Conservation (phyloP, 129 eudicot species). For the Lactuca saligna region DNA sequence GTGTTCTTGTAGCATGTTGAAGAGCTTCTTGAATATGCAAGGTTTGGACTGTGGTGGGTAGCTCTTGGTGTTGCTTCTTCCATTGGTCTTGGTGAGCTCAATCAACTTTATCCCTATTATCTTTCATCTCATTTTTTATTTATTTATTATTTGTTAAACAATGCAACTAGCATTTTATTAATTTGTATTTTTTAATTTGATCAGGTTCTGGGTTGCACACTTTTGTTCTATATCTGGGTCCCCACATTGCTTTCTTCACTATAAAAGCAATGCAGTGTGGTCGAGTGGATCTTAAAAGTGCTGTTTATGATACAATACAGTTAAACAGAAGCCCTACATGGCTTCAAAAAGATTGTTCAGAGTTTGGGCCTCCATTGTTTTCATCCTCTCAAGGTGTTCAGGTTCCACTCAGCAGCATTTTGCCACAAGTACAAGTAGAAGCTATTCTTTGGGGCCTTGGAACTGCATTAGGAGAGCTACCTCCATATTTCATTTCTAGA, state of each 20-base stretch:
- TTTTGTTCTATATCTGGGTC: conserved; percentile 92
- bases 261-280: conserved; percentile 94
- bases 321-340: conserved; percentile 77
- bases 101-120: neutral
- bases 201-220: conserved; percentile 97
- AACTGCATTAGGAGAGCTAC: conserved; percentile 96
- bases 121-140: neutral
- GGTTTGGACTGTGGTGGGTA: conserved; percentile 93
- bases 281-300: conserved; percentile 84
- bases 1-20: conserved; percentile 61
- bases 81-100: conserved; percentile 89
- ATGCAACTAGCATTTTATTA: neutral
- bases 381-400: conserved; percentile 43
- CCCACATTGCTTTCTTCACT: conserved; percentile 91
- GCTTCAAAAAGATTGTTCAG: conserved; percentile 88
- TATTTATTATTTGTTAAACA: conserved; percentile 5
- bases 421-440: conserved; percentile 92
- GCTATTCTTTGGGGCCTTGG: conserved; percentile 96
- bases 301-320: conserved; percentile 90
- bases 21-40: conserved; percentile 57
- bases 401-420: conserved; percentile 81
- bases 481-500: conserved; percentile 95
- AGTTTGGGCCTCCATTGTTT: conserved; percentile 84
- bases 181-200: conserved; percentile 14
- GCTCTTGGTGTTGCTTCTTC: conserved; percentile 99